phyloP scores from a whole-genome alignment of 148 eudicot genomes.

The Drosera capensis region DNA sequence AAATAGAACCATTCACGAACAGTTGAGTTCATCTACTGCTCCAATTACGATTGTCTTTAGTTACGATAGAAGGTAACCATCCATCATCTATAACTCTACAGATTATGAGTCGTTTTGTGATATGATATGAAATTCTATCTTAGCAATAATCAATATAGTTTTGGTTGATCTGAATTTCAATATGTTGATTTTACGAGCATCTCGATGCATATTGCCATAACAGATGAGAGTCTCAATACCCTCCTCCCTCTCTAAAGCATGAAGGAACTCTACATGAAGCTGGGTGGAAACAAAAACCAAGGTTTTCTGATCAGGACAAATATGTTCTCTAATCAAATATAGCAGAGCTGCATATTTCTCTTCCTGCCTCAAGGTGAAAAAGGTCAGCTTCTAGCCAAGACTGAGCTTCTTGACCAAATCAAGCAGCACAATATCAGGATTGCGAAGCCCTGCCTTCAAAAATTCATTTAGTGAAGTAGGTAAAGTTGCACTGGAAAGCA shows the following conservation, averaged over 20 bases:
- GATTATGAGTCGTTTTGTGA: too few species aligned
- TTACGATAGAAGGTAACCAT: too few species aligned
- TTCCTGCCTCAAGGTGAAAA: conserved; percentile 77
- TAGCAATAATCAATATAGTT: conserved; percentile 79
- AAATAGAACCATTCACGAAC: too few species aligned
- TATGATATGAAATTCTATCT: too few species aligned
- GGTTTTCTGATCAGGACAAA: conserved; percentile 49
- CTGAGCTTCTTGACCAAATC: conserved; percentile 73
- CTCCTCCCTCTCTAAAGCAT: conserved; percentile 37
- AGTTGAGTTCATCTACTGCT: too few species aligned
- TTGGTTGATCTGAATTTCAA: conserved; percentile 63
- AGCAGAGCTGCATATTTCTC: conserved; percentile 75
- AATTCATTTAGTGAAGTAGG: conserved; percentile 86
- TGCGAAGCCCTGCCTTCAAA: conserved; percentile 91
- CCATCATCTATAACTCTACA: too few species aligned
- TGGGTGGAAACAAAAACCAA: conserved; percentile 80
- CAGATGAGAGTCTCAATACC: conserved; percentile 72
- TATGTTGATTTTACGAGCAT: conserved; percentile 66
- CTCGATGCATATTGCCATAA: conserved; percentile 90
- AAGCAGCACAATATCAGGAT: conserved; percentile 68
- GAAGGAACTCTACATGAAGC: conserved; percentile 74
- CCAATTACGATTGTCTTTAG: too few species aligned
- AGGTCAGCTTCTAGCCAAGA: conserved; percentile 57
- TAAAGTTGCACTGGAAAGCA: conserved; percentile 92
- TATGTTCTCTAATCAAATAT: conserved; percentile 65